Base-by-base conservation (phyloP, 176 grass and related monocot species). In the Musa beccarii region DNA sequence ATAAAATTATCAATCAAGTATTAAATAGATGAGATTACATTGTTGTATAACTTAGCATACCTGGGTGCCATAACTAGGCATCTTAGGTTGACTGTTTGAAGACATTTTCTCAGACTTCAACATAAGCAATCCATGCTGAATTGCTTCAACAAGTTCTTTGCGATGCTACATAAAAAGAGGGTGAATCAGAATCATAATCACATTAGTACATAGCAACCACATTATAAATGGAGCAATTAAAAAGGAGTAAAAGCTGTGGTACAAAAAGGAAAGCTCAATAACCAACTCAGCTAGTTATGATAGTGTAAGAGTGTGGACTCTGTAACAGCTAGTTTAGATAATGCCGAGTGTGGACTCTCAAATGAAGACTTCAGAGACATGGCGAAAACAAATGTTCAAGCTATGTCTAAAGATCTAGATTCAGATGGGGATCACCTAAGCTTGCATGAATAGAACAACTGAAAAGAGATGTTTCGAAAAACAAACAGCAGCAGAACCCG, bases 31-130 rank as follows among this genome's bases (percentile, higher is more conserved):
- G 7, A 69, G 49, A 26, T 53, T 2, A 77, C 2, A 28, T 16
- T 15, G 2, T 28, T 77, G 49, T n/a, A 77, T 66, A 7, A 21
- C 10, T 1, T 52, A 13, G 13, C 63, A 51, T 85, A 98, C 94
- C 87, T 98, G 94, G 59, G 94, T 98, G 71, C 94, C 94, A 87
- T 98, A 98, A 81, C 90, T 98, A 54, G 94, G 94, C 90, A 98
- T 91, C 82, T 88, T 98, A 51, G 82, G 79, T 87, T 98, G 90
- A 83, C 79, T 88, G 75, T 71, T 85, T 86, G 90, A 82, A 78
- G 88, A 89, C 29, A 78, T 52, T 78, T 89, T 97, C 81, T 98
- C 86, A 65, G 90, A 93, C 86, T 98, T 98, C 78, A 93, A 68
- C 87, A 93, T 98, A 17, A 73, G 71, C 76, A 98, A 81, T 63